A percentile compares a stretch with the other conserved stretches of the same genome.
phyloP scores from a whole-genome alignment of 768 basidiomycete species.

The Tricholoma hemisulphureum region DNA sequence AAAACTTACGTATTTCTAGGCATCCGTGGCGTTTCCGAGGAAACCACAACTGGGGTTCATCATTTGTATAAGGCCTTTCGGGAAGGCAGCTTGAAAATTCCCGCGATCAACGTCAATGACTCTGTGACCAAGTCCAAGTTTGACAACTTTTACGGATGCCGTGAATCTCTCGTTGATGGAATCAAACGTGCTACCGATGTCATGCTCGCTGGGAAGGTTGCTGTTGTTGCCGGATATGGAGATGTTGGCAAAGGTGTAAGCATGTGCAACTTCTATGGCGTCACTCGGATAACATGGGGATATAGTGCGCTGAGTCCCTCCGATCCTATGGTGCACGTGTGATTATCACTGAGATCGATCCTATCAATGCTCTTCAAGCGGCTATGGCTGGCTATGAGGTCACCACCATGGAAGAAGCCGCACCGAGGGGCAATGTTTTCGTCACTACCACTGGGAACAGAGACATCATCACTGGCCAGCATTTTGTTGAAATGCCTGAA shows the following conservation, averaged over 20 bases:
- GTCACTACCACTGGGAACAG: conserved; percentile 99
- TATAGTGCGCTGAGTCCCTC: conserved; percentile 95
- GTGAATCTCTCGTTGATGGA: conserved; percentile 98
- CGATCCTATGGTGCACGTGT: conserved; percentile 97
- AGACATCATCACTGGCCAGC: conserved; percentile 91
- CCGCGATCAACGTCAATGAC: conserved; percentile 99
- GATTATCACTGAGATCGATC: conserved; percentile 96
- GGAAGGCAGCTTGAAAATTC: conserved; percentile 92
- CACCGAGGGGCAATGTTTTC: conserved; percentile 84
- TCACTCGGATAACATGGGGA: not conserved
- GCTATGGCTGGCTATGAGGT: conserved; percentile 99
- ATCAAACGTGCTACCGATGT: conserved; percentile 99
- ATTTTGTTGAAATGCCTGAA: conserved; percentile 94
- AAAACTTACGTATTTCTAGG: conserved; percentile 40
- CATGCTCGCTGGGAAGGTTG: conserved; percentile 99
- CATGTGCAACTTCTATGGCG: conserved; percentile 16
- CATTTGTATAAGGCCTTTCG: conserved; percentile 98
- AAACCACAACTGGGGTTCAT: conserved; percentile 99
- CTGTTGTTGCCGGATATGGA: conserved; percentile 97
- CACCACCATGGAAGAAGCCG: conserved; percentile 97
- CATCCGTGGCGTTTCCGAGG: conserved; percentile 94
- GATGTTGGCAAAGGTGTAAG: conserved; percentile 98
- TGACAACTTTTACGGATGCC: conserved; percentile 98
- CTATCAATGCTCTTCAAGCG: conserved; percentile 99
- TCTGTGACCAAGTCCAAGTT: conserved; percentile 99